Evolutionary conservation across 2,329 filamentous ascomycete species (phyloP).

Genomic region (Cordyceps cateniannulata): DNA sequence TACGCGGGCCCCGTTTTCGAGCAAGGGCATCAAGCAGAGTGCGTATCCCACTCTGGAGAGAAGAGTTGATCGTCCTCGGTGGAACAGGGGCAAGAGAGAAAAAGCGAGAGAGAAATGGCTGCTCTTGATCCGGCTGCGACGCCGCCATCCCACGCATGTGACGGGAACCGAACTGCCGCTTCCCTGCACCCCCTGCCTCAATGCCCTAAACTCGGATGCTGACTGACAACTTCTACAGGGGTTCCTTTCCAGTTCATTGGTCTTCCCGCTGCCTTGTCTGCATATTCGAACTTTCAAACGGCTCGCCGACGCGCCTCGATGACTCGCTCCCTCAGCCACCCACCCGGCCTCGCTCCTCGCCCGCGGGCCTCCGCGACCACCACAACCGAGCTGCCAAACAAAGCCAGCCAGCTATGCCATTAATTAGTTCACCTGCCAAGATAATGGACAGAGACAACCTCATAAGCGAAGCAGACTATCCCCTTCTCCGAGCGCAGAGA

Average conservation of each 20-base stretch:
- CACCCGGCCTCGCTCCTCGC: background rate
- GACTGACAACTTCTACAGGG: background rate
- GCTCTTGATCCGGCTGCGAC: background rate
- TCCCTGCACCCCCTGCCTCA: background rate
- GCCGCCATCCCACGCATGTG: background rate
- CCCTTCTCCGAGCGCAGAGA: background rate
- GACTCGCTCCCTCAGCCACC: slow-evolving; percentile 4
- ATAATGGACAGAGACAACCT: background rate
- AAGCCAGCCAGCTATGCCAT: too few species aligned
- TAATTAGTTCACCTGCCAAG: background rate
- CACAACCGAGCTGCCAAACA: background rate
- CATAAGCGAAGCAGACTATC: background rate
- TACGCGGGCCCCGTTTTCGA: background rate
- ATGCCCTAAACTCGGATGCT: background rate
- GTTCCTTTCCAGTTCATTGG: background rate
- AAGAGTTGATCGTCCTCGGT: background rate
- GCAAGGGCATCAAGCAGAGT: background rate
- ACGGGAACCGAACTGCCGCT: background rate
- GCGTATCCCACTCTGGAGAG: background rate
- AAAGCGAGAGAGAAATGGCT: background rate
- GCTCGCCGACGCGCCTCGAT: background rate
- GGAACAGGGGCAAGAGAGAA: background rate
- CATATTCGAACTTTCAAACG: background rate
- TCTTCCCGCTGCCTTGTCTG: background rate
- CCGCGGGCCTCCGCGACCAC: background rate